Base-by-base conservation (phyloP, 2,329 filamentous ascomycete species). In the Colletotrichum shisoi region DNA sequence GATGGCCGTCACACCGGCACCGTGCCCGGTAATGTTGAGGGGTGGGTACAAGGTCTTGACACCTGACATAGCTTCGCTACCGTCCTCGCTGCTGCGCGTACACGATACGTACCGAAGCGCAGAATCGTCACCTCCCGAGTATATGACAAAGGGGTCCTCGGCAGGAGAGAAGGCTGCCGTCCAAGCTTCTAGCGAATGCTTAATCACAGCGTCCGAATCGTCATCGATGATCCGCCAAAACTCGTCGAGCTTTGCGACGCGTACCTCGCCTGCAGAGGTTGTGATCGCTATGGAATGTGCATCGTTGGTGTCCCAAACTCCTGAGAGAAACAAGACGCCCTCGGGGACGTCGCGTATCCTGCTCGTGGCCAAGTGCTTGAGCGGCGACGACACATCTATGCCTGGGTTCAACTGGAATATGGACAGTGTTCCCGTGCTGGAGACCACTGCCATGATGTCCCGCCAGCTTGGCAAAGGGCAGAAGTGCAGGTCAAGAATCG, bases 1-100 rank as follows among this genome's bases (percentile, higher is more conserved):
- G 61, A 98, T 95, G 2, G 92, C 88, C 0, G 94, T 97, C 1
- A 98, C 91, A 12, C 95, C 94, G 1, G 93, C 93, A n/a, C 83
- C 82, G 73, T 97, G 93, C 19, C 72, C 74, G 13, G 62, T 59
- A 6, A 78, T 71, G 27, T 71, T 73, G 45, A 74, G 54, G 2
- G 69, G 58, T 7, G 72, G 69, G 45, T 71, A 72, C 2, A 72
- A 69, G 53, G 24, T 69, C 27, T 45, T 57, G 15, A 62, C 12
- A 4, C 9, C 21, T 46, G 39, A 5, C 12, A 6, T 15, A 8
- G 46, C 45, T n/a, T 24, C 19, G 13, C 44, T 68, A 3, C 70
- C 69, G 19, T 71, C 63, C 8, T 46, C 62, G 31, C 64, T 62
- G 17, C 57, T 57, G 64, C 68, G 61, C 17, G 39, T 64, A 67